Evolutionary conservation across 192 early-diverging fungal genomes (phyloP).

Genomic region (Mortierella antarctica): DNA sequence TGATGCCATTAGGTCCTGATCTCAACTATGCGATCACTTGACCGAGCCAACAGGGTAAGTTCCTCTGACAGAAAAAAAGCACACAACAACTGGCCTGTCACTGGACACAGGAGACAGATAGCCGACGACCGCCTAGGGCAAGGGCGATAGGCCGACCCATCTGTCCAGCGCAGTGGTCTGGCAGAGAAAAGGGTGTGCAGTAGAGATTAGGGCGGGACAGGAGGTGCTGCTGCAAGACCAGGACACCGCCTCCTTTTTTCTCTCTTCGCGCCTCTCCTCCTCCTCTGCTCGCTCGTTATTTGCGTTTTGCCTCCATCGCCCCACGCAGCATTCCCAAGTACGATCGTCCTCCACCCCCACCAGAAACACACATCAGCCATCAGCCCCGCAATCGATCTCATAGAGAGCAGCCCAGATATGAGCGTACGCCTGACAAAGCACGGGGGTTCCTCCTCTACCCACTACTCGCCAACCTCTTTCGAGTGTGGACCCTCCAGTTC

Average conservation of each 20-base stretch:
- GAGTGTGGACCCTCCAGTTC: conserved; percentile 25
- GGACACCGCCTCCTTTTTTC: conserved; percentile 9
- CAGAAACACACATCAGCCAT: not conserved
- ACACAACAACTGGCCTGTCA: not conserved
- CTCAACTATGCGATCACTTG: conserved; percentile 52
- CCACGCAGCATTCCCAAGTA: no score
- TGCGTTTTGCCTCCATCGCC: not conserved
- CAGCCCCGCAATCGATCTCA: not conserved
- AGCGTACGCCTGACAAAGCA: conserved; percentile 28
- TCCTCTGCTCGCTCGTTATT: not conserved
- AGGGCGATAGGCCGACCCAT: not conserved
- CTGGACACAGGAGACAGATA: not conserved
- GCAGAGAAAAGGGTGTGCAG: not conserved
- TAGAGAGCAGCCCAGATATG: conserved; percentile 5
- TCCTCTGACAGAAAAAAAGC: not conserved
- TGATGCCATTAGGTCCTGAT: conserved; percentile 31
- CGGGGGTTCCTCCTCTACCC: conserved; percentile 21
- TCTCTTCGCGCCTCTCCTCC: conserved; percentile 3
- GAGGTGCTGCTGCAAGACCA: not conserved
- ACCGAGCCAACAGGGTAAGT: conserved; percentile 41
- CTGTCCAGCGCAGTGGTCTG: not conserved
- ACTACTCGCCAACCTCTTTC: conserved; percentile 9
- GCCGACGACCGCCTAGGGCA: not conserved
- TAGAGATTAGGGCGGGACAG: not conserved
- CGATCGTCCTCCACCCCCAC: not conserved